Conservation (phyloP, 1,284 basidiomycete genomes). For the Cutaneotrichosporon spelunceum region DNA sequence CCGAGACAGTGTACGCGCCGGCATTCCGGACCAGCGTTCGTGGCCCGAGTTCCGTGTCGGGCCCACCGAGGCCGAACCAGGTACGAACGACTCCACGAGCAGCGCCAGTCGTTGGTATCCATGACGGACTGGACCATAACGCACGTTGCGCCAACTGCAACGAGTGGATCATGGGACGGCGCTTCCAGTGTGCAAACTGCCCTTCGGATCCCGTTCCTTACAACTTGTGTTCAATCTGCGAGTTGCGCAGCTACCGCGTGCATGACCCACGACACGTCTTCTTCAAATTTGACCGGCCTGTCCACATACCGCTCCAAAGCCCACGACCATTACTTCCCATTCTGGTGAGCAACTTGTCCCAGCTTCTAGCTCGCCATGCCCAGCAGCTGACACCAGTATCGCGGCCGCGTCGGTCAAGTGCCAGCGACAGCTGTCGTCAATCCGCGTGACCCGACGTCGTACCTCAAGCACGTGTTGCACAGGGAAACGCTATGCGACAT, state of each 20-base stretch:
- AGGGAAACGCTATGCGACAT: constrained; percentile 51
- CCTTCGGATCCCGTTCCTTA: constrained; percentile 46
- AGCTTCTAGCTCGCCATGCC: constrained; percentile 44
- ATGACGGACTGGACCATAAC: constrained; percentile 45
- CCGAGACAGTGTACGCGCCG: constrained; percentile 47
- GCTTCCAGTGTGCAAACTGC: constrained; percentile 53
- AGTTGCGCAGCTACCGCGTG: constrained; percentile 67
- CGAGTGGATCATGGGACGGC: constrained; percentile 48
- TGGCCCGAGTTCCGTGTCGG: neutral
- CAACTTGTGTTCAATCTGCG: constrained; percentile 69
- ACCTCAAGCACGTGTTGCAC: constrained; percentile 66
- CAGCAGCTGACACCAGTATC: constrained; percentile 53
- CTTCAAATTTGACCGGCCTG: constrained; percentile 75
- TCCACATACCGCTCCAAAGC: constrained; percentile 66
- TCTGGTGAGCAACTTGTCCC: constrained; percentile 51
- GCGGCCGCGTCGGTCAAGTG: constrained; percentile 60
- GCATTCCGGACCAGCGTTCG: neutral
- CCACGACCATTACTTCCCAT: constrained; percentile 62
- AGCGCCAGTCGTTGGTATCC: constrained; percentile 7
- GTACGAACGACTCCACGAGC: neutral
- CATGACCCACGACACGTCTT: constrained; percentile 82
- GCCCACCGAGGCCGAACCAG: neutral
- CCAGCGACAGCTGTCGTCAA: constrained; percentile 55
- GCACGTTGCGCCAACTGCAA: constrained; percentile 43
- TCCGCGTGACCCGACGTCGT: constrained; percentile 64